A percentile compares a stretch with the other conserved stretches of the same genome.
These are phyloP conservation scores for Aspergillus neoniger DNA, from an alignment of 2,329 filamentous ascomycete genomes.

Conservation along the genomic window DNA sequence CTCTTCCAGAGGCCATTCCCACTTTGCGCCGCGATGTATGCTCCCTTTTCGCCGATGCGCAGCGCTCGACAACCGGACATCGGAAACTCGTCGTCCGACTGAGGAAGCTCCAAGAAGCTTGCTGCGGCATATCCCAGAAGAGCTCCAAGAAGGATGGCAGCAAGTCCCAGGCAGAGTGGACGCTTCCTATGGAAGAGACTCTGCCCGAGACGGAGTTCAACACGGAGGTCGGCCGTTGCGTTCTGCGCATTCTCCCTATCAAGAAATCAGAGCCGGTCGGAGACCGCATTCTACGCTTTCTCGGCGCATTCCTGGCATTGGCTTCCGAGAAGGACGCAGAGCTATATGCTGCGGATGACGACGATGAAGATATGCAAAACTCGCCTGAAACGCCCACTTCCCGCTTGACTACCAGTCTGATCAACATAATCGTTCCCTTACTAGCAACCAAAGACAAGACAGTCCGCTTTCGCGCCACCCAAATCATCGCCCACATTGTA, in stretches of 20 bases:
- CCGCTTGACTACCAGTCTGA: constrained; percentile 72
- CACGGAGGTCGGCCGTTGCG: constrained; percentile 77
- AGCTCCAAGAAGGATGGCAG: constrained; percentile 36
- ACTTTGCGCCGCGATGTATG: constrained; percentile 73
- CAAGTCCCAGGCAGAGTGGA: constrained; percentile 54
- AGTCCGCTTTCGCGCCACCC: constrained; percentile 84
- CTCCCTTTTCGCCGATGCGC: constrained; percentile 74
- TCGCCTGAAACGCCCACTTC: constrained; percentile 82
- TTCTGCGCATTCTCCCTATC: constrained; percentile 77
- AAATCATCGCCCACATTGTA: constrained; percentile 86
- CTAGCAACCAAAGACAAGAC: constrained; percentile 87
- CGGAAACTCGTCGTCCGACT: constrained; percentile 84
- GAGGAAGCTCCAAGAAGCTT: constrained; percentile 86
- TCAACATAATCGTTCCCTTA: constrained; percentile 73
- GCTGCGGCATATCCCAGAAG: constrained; percentile 59
- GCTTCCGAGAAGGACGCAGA: constrained; percentile 68
- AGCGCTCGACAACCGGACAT: constrained; percentile 86
- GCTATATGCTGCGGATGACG: constrained; percentile 61
- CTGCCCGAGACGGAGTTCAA: constrained; percentile 88
- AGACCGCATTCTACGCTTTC: constrained; percentile 80
- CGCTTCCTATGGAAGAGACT: constrained; percentile 56
- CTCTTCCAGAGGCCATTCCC: constrained; percentile 42
- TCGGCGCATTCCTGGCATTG: constrained; percentile 81
- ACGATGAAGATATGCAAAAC: constrained; percentile 66
- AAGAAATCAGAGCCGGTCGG: constrained; percentile 91